phyloP scores from a whole-genome alignment of 2,329 filamentous ascomycete species.

The Ophioceras dolichostomum region DNA sequence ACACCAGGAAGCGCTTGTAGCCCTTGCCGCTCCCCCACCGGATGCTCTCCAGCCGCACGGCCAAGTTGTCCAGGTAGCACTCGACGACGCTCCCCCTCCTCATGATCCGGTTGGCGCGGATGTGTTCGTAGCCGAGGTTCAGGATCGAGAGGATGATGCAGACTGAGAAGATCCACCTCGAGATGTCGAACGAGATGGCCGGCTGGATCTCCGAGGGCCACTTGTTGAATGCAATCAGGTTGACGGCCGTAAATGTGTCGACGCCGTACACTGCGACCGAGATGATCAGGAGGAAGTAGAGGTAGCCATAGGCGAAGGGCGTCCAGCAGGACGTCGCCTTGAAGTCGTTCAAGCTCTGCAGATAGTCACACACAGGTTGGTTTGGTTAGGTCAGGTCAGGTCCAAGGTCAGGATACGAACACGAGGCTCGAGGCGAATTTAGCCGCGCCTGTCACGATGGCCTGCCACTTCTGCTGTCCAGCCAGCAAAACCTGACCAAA shows the following conservation, averaged over 20 bases:
- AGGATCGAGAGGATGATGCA: slow-evolving; percentile 88
- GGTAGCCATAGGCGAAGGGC: slow-evolving; percentile 69
- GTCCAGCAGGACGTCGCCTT: slow-evolving; percentile 68
- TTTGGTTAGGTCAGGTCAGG: no score
- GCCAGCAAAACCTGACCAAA: no score
- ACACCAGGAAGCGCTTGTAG: slow-evolving; percentile 85
- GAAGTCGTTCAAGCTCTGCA: slow-evolving; percentile 56
- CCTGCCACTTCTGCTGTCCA: no score
- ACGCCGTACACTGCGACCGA: slow-evolving; percentile 78
- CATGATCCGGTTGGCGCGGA: slow-evolving; percentile 72
- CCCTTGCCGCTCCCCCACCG: slow-evolving; percentile 64
- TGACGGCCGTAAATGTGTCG: slow-evolving; percentile 88
- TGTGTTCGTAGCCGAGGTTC: slow-evolving; percentile 68
- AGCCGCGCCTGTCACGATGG: no score
- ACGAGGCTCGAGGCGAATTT: no score
- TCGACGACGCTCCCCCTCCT: slow-evolving; percentile 76
- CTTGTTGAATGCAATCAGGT: slow-evolving; percentile 75
- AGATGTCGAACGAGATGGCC: slow-evolving; percentile 60
- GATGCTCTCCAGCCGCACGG: slow-evolving; percentile 72
- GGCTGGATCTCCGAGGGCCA: slow-evolving; percentile 82
- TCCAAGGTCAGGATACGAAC: no score
- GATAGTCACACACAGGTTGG: no score
- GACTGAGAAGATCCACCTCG: slow-evolving; percentile 89
- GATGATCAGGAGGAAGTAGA: slow-evolving; percentile 68
- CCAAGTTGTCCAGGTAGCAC: slow-evolving; percentile 80